phyloP scores from a whole-genome alignment of 768 basidiomycete species.

The Termitomyces sp. region DNA sequence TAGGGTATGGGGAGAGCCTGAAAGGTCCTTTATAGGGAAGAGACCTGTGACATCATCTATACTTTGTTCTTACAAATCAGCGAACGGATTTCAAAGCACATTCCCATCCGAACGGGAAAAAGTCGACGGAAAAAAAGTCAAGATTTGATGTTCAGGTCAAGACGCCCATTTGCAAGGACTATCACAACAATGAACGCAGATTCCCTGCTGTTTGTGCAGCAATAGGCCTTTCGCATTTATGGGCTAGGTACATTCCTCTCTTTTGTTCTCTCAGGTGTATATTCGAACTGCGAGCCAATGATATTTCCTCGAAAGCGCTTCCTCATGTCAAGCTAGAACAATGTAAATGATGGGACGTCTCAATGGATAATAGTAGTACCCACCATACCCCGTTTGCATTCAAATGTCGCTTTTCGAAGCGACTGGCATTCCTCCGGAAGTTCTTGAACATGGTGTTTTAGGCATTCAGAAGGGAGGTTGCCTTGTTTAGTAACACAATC shows the following conservation, averaged over 20 bases:
- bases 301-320: conserved; percentile 77
- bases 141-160: background rate
- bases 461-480: conserved; percentile 78
- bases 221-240: conserved; percentile 5
- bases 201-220: background rate
- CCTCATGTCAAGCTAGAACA: conserved; percentile 70
- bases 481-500: conserved; percentile 84
- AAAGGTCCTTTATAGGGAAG: background rate
- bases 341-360: background rate
- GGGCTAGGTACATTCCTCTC: conserved; percentile 9
- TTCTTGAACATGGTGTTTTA: conserved; percentile 67
- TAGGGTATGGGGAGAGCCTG: background rate
- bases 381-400: conserved; percentile 91
- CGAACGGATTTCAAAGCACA: background rate
- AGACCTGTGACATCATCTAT: background rate
- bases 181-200: background rate
- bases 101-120: background rate
- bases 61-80: conserved; percentile 1
- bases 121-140: background rate
- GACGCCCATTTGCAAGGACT: background rate
- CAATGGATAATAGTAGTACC: conserved; percentile 12
- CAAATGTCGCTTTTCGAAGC: conserved; percentile 76
- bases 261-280: conserved; percentile 22
- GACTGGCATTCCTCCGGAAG: conserved; percentile 79
- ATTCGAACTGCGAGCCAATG: conserved; percentile 47